A percentile compares a stretch with the other conserved stretches of the same genome.
These are phyloP conservation scores for Vararia minispora DNA, from an alignment of 768 basidiomycete species.

Conservation along the genomic window DNA sequence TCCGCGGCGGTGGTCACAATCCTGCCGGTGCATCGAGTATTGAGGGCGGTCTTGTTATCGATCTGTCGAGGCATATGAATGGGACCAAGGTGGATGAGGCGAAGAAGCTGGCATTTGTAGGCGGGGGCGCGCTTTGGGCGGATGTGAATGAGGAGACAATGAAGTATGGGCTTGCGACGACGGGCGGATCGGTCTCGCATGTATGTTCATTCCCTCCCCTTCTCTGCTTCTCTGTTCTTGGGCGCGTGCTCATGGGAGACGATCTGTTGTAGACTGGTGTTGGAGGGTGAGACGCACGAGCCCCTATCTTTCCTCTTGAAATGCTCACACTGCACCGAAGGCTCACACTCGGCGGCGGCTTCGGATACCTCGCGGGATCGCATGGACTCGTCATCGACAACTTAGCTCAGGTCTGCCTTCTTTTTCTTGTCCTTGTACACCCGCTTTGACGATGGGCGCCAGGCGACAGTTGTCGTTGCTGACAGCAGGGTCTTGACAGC, in stretches of 20 bases:
- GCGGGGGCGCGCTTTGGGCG: conserved; percentile 34
- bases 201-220: conserved; percentile 19
- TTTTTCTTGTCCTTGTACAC: conserved; percentile 16
- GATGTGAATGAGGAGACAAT: conserved; percentile 31
- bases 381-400: conserved; percentile 37
- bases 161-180: conserved; percentile 32
- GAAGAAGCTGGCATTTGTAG: conserved; percentile 28
- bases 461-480: conserved; percentile 33
- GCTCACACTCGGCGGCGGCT: conserved; percentile 40
- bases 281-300: conserved; percentile 28
- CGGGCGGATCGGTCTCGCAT: conserved; percentile 36
- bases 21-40: conserved; percentile 29
- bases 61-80: conserved; percentile 31
- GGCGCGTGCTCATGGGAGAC: neutral
- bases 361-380: conserved; percentile 33
- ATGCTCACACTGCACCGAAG: conserved; percentile 22
- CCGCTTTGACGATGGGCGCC: neutral
- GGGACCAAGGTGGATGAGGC: conserved; percentile 25
- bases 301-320: conserved; percentile 7
- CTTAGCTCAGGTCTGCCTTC: conserved; percentile 17
- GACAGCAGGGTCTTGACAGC: conserved; percentile 28
- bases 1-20: conserved; percentile 37
- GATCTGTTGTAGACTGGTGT: conserved; percentile 32
- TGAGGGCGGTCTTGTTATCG: conserved; percentile 37
- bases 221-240: neutral